Base-by-base conservation (phyloP, 495 filamentous ascomycete species). In the Aspergillus diversus region DNA sequence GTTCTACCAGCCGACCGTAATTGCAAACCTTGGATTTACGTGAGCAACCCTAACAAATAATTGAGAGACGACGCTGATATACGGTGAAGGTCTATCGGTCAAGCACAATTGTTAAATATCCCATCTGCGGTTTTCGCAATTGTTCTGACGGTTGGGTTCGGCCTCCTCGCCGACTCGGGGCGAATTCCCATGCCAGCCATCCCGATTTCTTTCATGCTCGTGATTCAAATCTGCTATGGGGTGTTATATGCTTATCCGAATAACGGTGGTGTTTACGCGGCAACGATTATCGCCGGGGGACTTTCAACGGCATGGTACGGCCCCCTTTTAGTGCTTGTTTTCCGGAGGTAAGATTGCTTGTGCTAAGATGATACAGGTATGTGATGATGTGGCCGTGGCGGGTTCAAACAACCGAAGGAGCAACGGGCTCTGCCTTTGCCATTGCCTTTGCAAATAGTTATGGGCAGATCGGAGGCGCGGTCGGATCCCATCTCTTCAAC, bases 1-100 rank as follows among this genome's bases (percentile, higher is more conserved):
- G 37, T 80, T 80, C 64, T 80, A 80, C 43, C 77, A 78, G 42
- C 69, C 76, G 5, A 78, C 76, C 0, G 76, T 80, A n/a, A 80
- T 78, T 55, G 71, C 77, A 1, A 74, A 80, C 49, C 69, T 78
- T 4, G 77, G 77, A 0, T 80, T 80, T 55, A 69, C 77, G 72
- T 73, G n/a, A 52, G 61, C 66, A 53, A 27, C 7, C 37, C 16
- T 5, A 7, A 42, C 43, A 47, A 3, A 12, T 43, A 32, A 32
- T 9, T 54, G 50, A 33, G 32, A 47, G 16, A 21, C 16, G 5
- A 27, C 0, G 63, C 54, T 50, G 17, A 39, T 34, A n/a, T n/a
- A 48, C 27, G 31, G 34, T 72, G 69, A 5, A 71, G 52, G 12
- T 35, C 71, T 1, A 75, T 76, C 55, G 75, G 69, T 1, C 67